phyloP scores from a whole-genome alignment of 163 green algal genomes.

The Chloromonas sp. region DNA sequence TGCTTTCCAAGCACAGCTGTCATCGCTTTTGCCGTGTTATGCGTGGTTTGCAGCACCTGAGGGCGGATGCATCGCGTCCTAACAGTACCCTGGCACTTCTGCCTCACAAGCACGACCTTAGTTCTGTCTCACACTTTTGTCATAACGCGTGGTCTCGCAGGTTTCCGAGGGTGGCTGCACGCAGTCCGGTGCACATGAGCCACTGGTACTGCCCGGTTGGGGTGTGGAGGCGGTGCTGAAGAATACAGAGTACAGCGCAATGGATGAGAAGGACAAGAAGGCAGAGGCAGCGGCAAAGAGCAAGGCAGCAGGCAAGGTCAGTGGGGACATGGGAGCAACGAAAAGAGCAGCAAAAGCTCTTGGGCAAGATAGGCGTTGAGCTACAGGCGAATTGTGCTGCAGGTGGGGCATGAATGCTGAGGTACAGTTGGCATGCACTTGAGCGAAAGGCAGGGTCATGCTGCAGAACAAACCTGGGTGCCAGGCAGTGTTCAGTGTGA shows the following conservation, averaged over 20 bases:
- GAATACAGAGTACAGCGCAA: slow-evolving; percentile 92
- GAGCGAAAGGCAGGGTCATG: too few relatives aligned
- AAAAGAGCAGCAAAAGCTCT: too few relatives aligned
- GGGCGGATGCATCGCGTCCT: not conserved
- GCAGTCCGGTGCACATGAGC: slow-evolving; percentile 37
- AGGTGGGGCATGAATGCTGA: too few relatives aligned
- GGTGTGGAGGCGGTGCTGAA: slow-evolving; percentile 92
- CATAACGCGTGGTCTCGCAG: too few relatives aligned
- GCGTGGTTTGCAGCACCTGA: not conserved
- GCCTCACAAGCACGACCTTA: not conserved
- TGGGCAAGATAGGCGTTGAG: too few relatives aligned
- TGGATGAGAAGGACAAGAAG: slow-evolving; percentile 61
- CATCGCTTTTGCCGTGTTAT: not conserved
- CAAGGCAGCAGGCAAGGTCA: slow-evolving; percentile 11
- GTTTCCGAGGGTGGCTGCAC: slow-evolving; percentile 14
- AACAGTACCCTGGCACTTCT: not conserved
- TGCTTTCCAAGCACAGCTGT: not conserved
- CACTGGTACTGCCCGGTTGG: slow-evolving; percentile 68
- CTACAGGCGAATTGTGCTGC: too few relatives aligned
- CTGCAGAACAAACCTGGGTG: too few relatives aligned
- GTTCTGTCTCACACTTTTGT: too few relatives aligned
- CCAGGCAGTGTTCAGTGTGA: too few relatives aligned
- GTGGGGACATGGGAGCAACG: not conserved
- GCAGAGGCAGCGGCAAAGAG: slow-evolving; percentile 6
- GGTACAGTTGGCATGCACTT: too few relatives aligned